These are phyloP conservation scores for Pseudisothecium myosuroides DNA, from an alignment of 225 moss, liverwort and hornwort species.

Conservation along the genomic window DNA sequence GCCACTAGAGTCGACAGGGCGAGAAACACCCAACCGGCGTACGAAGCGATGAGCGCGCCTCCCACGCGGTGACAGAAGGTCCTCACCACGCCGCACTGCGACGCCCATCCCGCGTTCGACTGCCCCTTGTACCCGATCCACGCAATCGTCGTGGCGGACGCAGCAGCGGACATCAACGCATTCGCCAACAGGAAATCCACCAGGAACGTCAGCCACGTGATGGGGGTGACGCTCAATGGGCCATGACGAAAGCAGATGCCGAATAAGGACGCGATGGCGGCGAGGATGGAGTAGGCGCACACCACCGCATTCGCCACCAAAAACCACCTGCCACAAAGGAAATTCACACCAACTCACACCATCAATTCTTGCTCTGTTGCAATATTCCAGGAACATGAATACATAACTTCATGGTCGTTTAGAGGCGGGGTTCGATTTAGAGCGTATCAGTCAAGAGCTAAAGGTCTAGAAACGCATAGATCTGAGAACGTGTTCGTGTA, in stretches of 20 bases:
- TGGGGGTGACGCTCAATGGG: not conserved
- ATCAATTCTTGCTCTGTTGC: not conserved
- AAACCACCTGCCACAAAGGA: conserved; percentile 16
- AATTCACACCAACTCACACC: no score
- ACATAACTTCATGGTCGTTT: not conserved
- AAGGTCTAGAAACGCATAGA: not conserved
- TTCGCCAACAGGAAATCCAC: conserved; percentile 11
- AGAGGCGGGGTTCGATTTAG: not conserved
- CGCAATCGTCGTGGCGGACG: conserved; percentile 17
- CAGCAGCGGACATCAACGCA: conserved; percentile 20
- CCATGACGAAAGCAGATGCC: conserved; percentile 10
- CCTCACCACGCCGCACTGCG: not conserved
- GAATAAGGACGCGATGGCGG: conserved; percentile 1
- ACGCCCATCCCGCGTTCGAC: not conserved
- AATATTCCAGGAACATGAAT: not conserved
- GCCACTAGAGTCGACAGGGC: conserved; percentile 22
- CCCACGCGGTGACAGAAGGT: conserved; percentile 1
- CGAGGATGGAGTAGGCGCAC: conserved; percentile 24
- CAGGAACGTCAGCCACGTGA: conserved; percentile 27
- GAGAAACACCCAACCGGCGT: conserved; percentile 18
- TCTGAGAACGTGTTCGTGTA: not conserved
- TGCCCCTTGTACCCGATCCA: conserved; percentile 31
- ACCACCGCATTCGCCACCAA: conserved; percentile 36
- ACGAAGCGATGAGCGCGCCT: conserved; percentile 24
- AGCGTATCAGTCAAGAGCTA: not conserved